Percentiles rank a stretch among this genome's conserved stretches.
These are phyloP conservation scores for Coemansia sp. DNA, from an alignment of 192 early-diverging fungal species.

Conservation along the genomic window DNA sequence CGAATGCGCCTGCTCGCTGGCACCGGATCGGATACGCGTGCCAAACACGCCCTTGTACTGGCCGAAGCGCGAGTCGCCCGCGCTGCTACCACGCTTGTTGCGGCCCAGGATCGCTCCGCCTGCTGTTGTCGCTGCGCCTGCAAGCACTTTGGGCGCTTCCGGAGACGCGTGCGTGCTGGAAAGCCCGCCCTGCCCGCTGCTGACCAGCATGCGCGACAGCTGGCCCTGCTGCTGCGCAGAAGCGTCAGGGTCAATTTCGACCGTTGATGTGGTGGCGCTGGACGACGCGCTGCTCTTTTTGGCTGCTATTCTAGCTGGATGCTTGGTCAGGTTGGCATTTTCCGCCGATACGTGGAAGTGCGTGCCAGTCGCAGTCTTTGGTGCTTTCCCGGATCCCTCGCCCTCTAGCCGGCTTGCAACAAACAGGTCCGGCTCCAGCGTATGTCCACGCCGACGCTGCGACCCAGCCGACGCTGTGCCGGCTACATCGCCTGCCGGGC, in stretches of 20 bases:
- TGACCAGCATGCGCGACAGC: slow-evolving; percentile 40
- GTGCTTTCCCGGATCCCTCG: neutral
- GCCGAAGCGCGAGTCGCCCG: slow-evolving; percentile 34
- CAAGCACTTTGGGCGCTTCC: slow-evolving; percentile 4
- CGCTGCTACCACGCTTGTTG: slow-evolving; percentile 33
- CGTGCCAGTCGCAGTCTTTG: slow-evolving; percentile 15
- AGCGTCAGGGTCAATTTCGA: neutral
- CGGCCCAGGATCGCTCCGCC: slow-evolving; percentile 10
- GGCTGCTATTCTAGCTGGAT: neutral
- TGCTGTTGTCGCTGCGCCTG: neutral
- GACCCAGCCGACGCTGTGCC: neutral
- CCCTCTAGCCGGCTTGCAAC: neutral
- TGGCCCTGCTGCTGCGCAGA: slow-evolving; percentile 24
- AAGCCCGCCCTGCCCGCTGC: neutral
- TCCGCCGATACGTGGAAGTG: slow-evolving; percentile 37
- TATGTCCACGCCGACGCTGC: slow-evolving; percentile 42
- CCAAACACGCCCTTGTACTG: slow-evolving; percentile 49
- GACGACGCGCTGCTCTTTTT: slow-evolving; percentile 11
- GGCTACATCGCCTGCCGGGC: slow-evolving; percentile 2
- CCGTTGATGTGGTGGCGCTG: slow-evolving; percentile 11
- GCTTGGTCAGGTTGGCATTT: slow-evolving; percentile 20
- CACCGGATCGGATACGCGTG: slow-evolving; percentile 11
- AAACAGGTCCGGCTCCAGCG: slow-evolving; percentile 41
- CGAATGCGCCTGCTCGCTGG: slow-evolving; percentile 17
- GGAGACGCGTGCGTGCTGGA: slow-evolving; percentile 2